Evolutionary conservation across 1,139 yeast genomes (phyloP).

Genomic region (Taiozyma sp.): DNA sequence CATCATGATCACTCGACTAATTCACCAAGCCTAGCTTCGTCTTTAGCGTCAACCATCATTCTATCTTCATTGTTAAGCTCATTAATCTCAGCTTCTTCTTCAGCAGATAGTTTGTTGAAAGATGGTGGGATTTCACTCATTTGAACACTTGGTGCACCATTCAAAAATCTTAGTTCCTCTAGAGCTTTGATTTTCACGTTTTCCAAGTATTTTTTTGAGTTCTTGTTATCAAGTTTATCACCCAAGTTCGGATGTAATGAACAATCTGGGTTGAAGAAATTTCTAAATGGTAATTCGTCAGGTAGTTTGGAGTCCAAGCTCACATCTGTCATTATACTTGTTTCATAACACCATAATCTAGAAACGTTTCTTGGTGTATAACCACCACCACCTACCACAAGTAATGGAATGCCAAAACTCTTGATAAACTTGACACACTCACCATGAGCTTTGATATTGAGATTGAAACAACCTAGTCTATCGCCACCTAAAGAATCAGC

Average conservation of each 20-base stretch:
- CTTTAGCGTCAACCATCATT: conserved; percentile 24
- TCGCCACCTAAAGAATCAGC: conserved; percentile 96
- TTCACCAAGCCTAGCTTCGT: conserved; percentile 26
- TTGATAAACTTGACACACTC: conserved; percentile 88
- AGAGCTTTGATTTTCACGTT: conserved; percentile 70
- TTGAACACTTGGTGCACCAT: conserved; percentile 93
- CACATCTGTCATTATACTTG: conserved; percentile 79
- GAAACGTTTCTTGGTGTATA: conserved; percentile 96
- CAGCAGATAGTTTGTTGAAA: conserved; percentile 17
- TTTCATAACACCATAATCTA: conserved; percentile 92
- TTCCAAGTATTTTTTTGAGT: conserved; percentile 79
- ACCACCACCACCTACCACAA: conserved; percentile 97
- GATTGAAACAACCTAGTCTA: conserved; percentile 87
- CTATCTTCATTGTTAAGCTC: conserved; percentile 19
- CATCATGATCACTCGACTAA: conserved; percentile 7
- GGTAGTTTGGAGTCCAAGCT: conserved; percentile 76
- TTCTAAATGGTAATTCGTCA: conserved; percentile 71
- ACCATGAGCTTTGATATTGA: conserved; percentile 90
- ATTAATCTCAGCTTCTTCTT: conserved; percentile 22
- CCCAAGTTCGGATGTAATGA: conserved; percentile 86
- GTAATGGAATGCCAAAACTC: conserved; percentile 81
- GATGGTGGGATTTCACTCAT: conserved; percentile 53
- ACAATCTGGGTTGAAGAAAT: conserved; percentile 91
- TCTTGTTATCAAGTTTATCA: conserved; percentile 85
- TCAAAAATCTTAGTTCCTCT: conserved; percentile 77